A percentile compares a stretch with the other conserved stretches of the same genome.
These are phyloP conservation scores for Candida wancherniae DNA, from an alignment of 805 yeast genomes.

Conservation along the genomic window DNA sequence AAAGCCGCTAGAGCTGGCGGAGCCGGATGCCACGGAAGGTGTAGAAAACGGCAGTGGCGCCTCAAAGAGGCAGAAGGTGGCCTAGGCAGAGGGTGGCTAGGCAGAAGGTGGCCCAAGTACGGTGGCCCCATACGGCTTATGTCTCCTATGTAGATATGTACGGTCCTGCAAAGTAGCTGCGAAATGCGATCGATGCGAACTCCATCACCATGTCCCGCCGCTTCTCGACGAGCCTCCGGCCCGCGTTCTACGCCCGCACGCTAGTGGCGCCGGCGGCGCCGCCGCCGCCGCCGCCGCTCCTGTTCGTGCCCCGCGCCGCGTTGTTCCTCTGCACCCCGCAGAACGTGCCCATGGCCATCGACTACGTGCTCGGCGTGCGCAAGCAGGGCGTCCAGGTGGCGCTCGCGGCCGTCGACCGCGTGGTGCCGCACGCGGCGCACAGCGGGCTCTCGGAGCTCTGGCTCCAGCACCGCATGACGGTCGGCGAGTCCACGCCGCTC, in stretches of 20 bases:
- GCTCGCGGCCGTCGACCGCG: constrained; percentile 39
- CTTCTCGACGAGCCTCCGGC: constrained; percentile 7
- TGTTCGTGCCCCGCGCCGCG: constrained; percentile 25
- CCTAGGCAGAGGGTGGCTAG: no score
- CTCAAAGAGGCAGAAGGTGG: no score
- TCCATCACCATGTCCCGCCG: no score
- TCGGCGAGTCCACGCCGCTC: constrained; percentile 18
- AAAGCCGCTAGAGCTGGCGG: neutral
- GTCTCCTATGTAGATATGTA: no score
- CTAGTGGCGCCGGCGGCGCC: constrained; percentile 9
- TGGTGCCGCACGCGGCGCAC: constrained; percentile 27
- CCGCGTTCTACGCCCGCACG: constrained; percentile 13
- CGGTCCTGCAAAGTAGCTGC: no score
- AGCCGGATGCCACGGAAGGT: neutral
- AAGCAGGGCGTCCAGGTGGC: constrained; percentile 29
- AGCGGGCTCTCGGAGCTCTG: constrained; percentile 39
- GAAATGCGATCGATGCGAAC: no score
- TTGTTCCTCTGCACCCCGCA: constrained; percentile 35
- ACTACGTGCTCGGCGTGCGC: constrained; percentile 23
- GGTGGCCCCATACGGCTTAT: no score
- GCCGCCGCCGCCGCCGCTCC: constrained; percentile 6
- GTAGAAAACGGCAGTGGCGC: no score
- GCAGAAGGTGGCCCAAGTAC: no score
- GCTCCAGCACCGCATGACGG: constrained; percentile 24
- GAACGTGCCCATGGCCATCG: constrained; percentile 27